A percentile compares a stretch with the other conserved stretches of the same genome.
Conservation (phyloP, 495 filamentous ascomycete genomes). For the Aspergillus leporis region DNA sequence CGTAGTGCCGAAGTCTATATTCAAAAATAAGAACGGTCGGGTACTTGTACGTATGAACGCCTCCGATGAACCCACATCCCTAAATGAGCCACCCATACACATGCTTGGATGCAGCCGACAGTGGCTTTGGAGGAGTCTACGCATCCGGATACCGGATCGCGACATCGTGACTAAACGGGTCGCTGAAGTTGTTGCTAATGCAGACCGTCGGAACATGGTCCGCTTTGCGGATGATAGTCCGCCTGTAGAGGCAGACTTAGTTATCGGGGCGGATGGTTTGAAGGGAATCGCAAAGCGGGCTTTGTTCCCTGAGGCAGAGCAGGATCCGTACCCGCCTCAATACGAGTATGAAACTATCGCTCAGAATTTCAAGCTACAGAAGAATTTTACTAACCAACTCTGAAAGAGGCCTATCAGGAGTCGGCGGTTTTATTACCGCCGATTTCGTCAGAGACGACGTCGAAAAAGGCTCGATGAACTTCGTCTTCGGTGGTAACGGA, state of each 20-base stretch:
- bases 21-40: constrained; percentile 41
- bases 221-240: constrained; percentile 33
- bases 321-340: constrained; percentile 34
- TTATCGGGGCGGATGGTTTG: constrained; percentile 64
- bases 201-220: constrained; percentile 23
- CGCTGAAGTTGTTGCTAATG: constrained; percentile 19
- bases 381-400: not conserved
- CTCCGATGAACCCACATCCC: constrained; percentile 6
- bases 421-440: constrained; percentile 53
- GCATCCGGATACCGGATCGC: constrained; percentile 29
- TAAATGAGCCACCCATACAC: constrained; percentile 21
- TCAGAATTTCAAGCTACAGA: not conserved
- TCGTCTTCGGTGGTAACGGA: constrained; percentile 53
- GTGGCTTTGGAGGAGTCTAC: constrained; percentile 35
- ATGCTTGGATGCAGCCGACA: constrained; percentile 38
- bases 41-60: constrained; percentile 28
- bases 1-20: constrained; percentile 28
- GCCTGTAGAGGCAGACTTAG: constrained; percentile 48
- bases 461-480: constrained; percentile 48
- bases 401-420: constrained; percentile 48
- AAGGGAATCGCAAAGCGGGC: constrained; percentile 48
- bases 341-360: constrained; percentile 38
- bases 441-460: constrained; percentile 24
- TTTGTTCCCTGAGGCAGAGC: constrained; percentile 41
- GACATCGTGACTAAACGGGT: constrained; percentile 34